Conservation (phyloP, 345 rosid genomes). For the Eutrema yunnanense region DNA sequence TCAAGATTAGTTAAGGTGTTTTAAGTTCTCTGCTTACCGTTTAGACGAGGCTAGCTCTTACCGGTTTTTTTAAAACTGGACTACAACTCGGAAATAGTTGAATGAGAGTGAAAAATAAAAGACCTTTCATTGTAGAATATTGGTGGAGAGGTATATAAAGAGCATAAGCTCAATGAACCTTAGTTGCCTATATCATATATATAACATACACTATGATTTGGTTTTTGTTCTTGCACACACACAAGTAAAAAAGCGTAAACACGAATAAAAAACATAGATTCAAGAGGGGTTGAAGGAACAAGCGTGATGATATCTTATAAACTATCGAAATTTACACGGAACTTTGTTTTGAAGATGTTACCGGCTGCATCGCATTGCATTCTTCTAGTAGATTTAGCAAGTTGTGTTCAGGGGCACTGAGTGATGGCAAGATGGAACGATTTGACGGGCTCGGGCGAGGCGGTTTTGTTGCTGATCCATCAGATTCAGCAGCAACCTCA, state of each 20-base stretch:
- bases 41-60: not conserved
- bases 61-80: not conserved
- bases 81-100: not conserved
- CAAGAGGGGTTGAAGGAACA: not conserved
- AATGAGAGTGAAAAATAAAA: not conserved
- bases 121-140: conserved; percentile 1
- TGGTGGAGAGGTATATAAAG: not conserved
- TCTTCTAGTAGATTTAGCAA: conserved; percentile 79
- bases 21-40: not conserved
- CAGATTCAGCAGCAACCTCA: conserved; percentile 43
- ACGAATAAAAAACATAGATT: not conserved
- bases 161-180: conserved; percentile 17
- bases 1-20: not conserved
- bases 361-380: conserved; percentile 55
- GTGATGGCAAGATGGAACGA: conserved; percentile 70
- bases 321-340: not conserved
- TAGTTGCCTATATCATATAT: conserved; percentile 6
- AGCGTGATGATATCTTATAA: conserved; percentile 19
- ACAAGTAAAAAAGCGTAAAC: conserved; percentile 12
- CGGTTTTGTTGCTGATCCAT: conserved; percentile 27
- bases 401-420: conserved; percentile 89
- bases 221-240: conserved; percentile 16
- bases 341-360: conserved; percentile 33
- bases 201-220: conserved; percentile 20
- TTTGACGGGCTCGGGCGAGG: conserved; percentile 38